Percentiles rank a stretch among this genome's conserved stretches.
These are phyloP conservation scores for Phytophthora cactorum DNA, from an alignment of 352 stramenopile genomes.

Conservation along the genomic window DNA sequence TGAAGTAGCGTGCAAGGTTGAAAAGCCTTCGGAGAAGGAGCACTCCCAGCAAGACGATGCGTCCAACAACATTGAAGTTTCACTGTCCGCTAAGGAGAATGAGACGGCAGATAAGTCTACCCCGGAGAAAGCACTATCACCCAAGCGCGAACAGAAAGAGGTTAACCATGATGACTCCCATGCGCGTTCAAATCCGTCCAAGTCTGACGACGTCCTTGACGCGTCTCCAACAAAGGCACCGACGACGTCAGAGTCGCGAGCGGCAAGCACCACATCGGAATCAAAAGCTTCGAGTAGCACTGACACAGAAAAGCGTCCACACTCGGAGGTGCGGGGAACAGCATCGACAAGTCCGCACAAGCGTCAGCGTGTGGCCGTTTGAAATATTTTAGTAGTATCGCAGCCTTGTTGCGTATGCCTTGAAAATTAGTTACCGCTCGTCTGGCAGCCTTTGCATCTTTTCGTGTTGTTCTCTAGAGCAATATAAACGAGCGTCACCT, in stretches of 20 bases:
- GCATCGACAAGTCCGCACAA: slow-evolving; percentile 49
- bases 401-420: slow-evolving; percentile 37
- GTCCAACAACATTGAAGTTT: slow-evolving; percentile 15
- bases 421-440: not conserved
- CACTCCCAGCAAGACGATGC: slow-evolving; percentile 19
- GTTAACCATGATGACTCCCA: slow-evolving; percentile 9
- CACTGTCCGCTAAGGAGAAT: slow-evolving; percentile 30
- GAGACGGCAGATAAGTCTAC: slow-evolving; percentile 18
- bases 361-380: slow-evolving; percentile 49
- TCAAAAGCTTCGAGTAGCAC: slow-evolving; percentile 24
- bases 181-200: slow-evolving; percentile 13
- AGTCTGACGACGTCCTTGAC: slow-evolving; percentile 26
- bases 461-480: slow-evolving; percentile 27
- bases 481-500: slow-evolving; percentile 21
- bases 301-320: slow-evolving; percentile 41
- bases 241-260: slow-evolving; percentile 14
- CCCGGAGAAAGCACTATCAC: slow-evolving; percentile 1
- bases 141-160: slow-evolving; percentile 31
- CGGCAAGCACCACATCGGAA: slow-evolving; percentile 33
- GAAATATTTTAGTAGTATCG: slow-evolving; percentile 37
- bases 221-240: slow-evolving; percentile 31
- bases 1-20: slow-evolving; percentile 27
- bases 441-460: too few relatives aligned
- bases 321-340: slow-evolving; percentile 25
- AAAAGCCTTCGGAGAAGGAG: slow-evolving; percentile 19